Base-by-base conservation (phyloP, 306 rosid genomes). In the Biancaea sappan region DNA sequence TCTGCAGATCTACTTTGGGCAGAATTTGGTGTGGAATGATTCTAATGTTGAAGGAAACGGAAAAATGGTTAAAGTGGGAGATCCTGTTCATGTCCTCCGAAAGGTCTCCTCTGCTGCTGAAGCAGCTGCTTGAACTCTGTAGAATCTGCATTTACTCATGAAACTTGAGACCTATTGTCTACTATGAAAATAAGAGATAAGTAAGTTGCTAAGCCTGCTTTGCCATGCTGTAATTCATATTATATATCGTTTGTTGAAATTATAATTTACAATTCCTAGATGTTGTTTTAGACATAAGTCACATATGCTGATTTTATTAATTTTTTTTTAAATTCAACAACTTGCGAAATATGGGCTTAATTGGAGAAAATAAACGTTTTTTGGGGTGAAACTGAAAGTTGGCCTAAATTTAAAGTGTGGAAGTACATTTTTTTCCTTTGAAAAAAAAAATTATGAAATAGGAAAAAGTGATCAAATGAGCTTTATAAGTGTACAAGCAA, bases 1-100 rank as follows among this genome's bases (percentile, higher is more conserved):
- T 82, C 54, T 48, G 65, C 89, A 94, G 98, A 21, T 88, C 29
- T 94, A 85, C 89, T 86, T 94, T 51, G 98, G 98, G 79, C 96
- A 88, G 85, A 81, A 94, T 82, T 13, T 94, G 73, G 85, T 91
- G 14, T 93, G 94, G 87, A 85, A 77, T 69, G 88, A 85, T 73
- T 68, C 51, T 67, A 51, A 35, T 47, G 56, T 60, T 13, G 71
- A 74, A 62, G 85, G 78, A 71, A 86, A 81, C 52, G 97, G 83
- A 50, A 85, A 85, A 35, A 22, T 62, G 37, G 54, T 89, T 24
- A 25, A 81, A 52, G 81, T 93, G 15, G 96, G 97, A 32, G 89
- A 93, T 84, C 81, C 83, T 69, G 87, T 93, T 69, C 38, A 66
- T 50, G 88, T 86, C 76, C 64, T 82, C 13, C 53, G 53, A 52